phyloP scores from a whole-genome alignment of 106 monocot species.

The Xerophyta viscosa region DNA sequence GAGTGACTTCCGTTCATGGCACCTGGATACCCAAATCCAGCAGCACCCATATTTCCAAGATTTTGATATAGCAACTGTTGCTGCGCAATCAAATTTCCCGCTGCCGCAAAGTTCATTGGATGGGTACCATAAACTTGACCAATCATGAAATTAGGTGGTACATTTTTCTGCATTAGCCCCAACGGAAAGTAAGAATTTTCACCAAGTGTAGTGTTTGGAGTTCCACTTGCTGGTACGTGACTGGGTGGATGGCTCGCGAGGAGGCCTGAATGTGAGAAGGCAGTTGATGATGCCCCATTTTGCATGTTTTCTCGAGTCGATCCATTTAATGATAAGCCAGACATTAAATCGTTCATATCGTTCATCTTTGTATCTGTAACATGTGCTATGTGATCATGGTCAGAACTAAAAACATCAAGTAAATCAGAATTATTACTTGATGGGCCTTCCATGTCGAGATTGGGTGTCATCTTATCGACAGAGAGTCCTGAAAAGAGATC shows the following conservation, averaged over 20 bases:
- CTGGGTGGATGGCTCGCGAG: conserved; percentile 20
- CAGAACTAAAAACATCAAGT: conserved; percentile 49
- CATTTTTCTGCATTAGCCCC: conserved; percentile 44
- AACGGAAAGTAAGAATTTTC: conserved; percentile 25
- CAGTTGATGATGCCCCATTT: conserved; percentile 13
- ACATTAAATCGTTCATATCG: conserved; percentile 52
- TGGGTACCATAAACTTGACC: conserved; percentile 42
- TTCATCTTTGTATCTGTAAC: conserved; percentile 15
- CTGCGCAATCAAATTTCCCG: conserved; percentile 63
- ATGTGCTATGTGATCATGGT: conserved; percentile 11
- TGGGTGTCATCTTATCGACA: conserved; percentile 45
- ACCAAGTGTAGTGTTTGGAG: conserved; percentile 22
- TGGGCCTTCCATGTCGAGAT: conserved; percentile 2
- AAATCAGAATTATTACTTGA: conserved; percentile 25
- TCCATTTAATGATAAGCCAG: conserved; percentile 44
- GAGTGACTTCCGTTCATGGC: conserved; percentile 17
- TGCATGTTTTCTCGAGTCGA: conserved; percentile 18
- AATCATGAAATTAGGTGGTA: too few species aligned
- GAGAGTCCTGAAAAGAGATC: conserved; percentile 81
- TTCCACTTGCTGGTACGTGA: conserved; percentile 19
- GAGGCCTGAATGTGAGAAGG: conserved; percentile 16
- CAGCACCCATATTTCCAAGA: conserved; percentile 35
- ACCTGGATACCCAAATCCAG: conserved; percentile 28
- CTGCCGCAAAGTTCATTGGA: conserved; percentile 56
- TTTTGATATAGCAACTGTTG: conserved; percentile 81